Percentiles rank a stretch among this genome's conserved stretches.
These are phyloP conservation scores for Yamadazyma taylorii DNA, from an alignment of 1,139 yeast species.

Conservation along the genomic window DNA sequence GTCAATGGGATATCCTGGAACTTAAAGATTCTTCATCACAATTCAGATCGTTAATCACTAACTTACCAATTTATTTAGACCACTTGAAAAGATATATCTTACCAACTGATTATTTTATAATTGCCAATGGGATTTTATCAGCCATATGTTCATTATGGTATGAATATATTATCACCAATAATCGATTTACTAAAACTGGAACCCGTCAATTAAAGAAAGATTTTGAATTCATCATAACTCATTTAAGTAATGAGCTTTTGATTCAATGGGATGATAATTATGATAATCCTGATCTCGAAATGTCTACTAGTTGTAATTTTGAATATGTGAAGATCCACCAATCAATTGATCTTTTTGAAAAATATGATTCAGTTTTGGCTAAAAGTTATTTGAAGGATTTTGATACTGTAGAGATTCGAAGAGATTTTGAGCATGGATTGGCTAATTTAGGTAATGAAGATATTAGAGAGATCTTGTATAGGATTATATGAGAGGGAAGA, in stretches of 20 bases:
- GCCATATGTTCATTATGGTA: constrained; percentile 50
- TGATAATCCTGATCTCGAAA: not conserved
- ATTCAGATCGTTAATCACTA: constrained; percentile 34
- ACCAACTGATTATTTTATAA: constrained; percentile 27
- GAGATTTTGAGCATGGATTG: constrained; percentile 23
- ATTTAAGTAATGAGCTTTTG: constrained; percentile 28
- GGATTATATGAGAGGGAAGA: constrained; percentile 18
- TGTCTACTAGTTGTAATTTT: constrained; percentile 24
- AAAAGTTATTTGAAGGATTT: constrained; percentile 17
- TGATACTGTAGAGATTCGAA: constrained; percentile 22
- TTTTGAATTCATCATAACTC: constrained; percentile 43
- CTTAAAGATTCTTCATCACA: constrained; percentile 30
- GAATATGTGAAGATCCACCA: constrained; percentile 32
- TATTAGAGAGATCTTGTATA: constrained; percentile 28
- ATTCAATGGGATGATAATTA: constrained; percentile 14
- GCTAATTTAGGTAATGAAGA: constrained; percentile 35
- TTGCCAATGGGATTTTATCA: constrained; percentile 41
- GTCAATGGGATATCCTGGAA: constrained; percentile 39
- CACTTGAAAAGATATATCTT: constrained; percentile 32
- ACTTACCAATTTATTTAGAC: constrained; percentile 36
- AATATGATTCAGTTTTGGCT: constrained; percentile 24
- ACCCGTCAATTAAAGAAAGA: constrained; percentile 58
- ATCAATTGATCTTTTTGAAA: constrained; percentile 42
- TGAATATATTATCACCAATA: constrained; percentile 63
- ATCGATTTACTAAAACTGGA: constrained; percentile 59